These are phyloP conservation scores for Teunomyces gatunensis DNA, from an alignment of 805 yeast species.

Conservation along the genomic window DNA sequence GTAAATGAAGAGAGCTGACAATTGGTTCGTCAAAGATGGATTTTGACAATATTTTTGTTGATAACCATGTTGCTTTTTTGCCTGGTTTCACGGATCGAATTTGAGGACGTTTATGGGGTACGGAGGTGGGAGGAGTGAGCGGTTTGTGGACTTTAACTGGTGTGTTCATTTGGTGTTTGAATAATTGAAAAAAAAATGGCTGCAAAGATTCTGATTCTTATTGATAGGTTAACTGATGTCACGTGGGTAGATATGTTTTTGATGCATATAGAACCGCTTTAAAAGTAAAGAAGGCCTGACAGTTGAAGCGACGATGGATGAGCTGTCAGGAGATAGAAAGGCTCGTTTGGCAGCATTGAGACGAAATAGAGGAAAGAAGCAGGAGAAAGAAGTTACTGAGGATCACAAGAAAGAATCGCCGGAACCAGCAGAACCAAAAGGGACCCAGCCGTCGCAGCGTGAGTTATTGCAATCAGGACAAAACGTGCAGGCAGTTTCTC, in stretches of 20 bases:
- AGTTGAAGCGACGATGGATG: background rate
- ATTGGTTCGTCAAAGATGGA: background rate
- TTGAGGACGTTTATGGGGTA: background rate
- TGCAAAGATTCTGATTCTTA: background rate
- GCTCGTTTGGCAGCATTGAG: slow-evolving; percentile 8
- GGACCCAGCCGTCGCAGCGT: background rate
- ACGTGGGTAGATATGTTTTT: too few relatives aligned
- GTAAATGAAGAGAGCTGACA: background rate
- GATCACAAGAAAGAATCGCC: background rate
- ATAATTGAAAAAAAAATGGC: background rate
- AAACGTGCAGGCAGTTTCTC: slow-evolving; percentile 27
- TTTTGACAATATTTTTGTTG: background rate
- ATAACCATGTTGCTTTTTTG: background rate
- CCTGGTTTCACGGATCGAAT: background rate
- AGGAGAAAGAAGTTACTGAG: background rate
- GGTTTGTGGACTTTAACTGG: slow-evolving; percentile 2
- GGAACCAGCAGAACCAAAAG: background rate
- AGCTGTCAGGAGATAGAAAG: slow-evolving; percentile 5
- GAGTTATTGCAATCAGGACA: slow-evolving; percentile 10
- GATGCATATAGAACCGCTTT: too few relatives aligned
- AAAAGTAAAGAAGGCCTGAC: too few relatives aligned
- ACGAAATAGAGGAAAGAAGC: slow-evolving; percentile 2
- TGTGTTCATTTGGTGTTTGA: background rate
- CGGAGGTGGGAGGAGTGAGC: background rate
- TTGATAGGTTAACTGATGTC: background rate